These are phyloP conservation scores for Colletotrichum orchidophilum DNA, from an alignment of 2,329 filamentous ascomycete species.

Conservation along the genomic window DNA sequence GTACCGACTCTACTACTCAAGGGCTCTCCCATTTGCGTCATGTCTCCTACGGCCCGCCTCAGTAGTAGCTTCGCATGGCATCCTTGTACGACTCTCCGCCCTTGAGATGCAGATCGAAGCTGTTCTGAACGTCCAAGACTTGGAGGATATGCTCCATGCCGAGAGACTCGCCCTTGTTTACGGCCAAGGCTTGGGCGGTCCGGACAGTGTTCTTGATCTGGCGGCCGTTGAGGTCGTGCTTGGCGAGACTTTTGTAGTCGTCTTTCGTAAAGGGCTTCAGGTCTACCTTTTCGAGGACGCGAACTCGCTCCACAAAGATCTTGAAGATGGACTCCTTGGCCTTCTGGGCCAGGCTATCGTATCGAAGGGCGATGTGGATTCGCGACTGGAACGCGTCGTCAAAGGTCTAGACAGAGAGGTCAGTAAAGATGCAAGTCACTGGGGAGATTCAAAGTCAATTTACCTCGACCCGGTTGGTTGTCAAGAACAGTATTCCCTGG, in stretches of 20 bases:
- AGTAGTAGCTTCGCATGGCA: slow-evolving; percentile 83
- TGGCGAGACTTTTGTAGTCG: slow-evolving; percentile 73
- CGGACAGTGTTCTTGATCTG: slow-evolving; percentile 91
- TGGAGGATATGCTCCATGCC: slow-evolving; percentile 83
- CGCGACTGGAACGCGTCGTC: slow-evolving; percentile 90
- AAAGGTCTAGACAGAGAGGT: slow-evolving; percentile 67
- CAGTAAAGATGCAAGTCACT: neutral
- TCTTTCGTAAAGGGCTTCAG: slow-evolving; percentile 69
- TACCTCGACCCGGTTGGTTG: slow-evolving; percentile 81
- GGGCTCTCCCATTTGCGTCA: too few species aligned
- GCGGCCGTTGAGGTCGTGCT: slow-evolving; percentile 69
- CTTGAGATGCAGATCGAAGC: slow-evolving; percentile 84
- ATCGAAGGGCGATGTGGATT: slow-evolving; percentile 85
- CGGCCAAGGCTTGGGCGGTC: slow-evolving; percentile 83
- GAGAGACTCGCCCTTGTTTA: slow-evolving; percentile 76
- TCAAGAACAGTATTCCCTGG: slow-evolving; percentile 89
- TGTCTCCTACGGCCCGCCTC: too few species aligned
- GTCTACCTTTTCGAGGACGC: slow-evolving; percentile 68
- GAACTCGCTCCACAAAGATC: slow-evolving; percentile 81
- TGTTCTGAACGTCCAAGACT: slow-evolving; percentile 85
- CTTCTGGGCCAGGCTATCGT: slow-evolving; percentile 76
- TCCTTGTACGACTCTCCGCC: slow-evolving; percentile 84
- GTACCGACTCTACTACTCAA: too few species aligned
- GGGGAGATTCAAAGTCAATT: neutral
- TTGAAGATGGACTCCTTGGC: slow-evolving; percentile 85